Percentiles rank a stretch among this genome's conserved stretches.
Evolutionary conservation across 257 asterid genomes (phyloP).

Genomic region (Rauvolfia tetraphylla): DNA sequence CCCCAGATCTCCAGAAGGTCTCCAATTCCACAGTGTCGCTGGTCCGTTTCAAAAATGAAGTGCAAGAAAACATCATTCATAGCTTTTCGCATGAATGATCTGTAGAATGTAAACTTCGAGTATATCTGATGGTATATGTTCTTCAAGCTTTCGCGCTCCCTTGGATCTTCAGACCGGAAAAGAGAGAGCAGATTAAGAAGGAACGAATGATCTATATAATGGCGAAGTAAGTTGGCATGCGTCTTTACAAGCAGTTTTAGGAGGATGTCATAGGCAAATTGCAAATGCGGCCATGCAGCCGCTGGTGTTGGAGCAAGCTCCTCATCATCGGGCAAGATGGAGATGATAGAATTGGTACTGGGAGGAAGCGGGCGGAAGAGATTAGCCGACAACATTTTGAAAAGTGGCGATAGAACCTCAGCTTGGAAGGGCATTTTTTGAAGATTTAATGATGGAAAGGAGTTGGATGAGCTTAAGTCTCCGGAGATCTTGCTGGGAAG

Average conservation of each 20-base stretch:
- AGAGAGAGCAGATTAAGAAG: conserved; percentile 50
- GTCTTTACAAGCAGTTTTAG: conserved; percentile 33
- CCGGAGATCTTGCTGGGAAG: conserved; percentile 54
- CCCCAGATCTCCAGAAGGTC: conserved; percentile 81
- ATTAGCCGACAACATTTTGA: conserved; percentile 52
- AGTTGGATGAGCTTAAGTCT: conserved; percentile 55
- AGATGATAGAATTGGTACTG: conserved; percentile 21
- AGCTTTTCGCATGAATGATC: conserved; percentile 72
- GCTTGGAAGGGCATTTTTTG: conserved; percentile 23
- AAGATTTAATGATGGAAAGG: conserved; percentile 39
- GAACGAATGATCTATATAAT: conserved; percentile 41
- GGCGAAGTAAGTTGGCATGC: conserved; percentile 33
- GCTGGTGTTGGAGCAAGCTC: conserved; percentile 44
- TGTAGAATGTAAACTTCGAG: conserved; percentile 43
- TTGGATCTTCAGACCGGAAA: conserved; percentile 69
- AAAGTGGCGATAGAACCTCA: conserved; percentile 45
- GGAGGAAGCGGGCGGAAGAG: conserved; percentile 70
- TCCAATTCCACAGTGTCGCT: conserved; percentile 63
- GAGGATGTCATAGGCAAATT: conserved; percentile 64
- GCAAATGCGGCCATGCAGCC: conserved; percentile 69
- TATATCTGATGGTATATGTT: conserved; percentile 61
- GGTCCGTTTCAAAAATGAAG: conserved; percentile 50
- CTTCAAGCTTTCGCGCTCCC: conserved; percentile 69
- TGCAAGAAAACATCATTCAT: conserved; percentile 68
- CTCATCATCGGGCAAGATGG: conserved; percentile 58